A percentile compares a stretch with the other conserved stretches of the same genome.
Conservation (phyloP, 345 rosid species). For the Rhodamnia argentea region DNA sequence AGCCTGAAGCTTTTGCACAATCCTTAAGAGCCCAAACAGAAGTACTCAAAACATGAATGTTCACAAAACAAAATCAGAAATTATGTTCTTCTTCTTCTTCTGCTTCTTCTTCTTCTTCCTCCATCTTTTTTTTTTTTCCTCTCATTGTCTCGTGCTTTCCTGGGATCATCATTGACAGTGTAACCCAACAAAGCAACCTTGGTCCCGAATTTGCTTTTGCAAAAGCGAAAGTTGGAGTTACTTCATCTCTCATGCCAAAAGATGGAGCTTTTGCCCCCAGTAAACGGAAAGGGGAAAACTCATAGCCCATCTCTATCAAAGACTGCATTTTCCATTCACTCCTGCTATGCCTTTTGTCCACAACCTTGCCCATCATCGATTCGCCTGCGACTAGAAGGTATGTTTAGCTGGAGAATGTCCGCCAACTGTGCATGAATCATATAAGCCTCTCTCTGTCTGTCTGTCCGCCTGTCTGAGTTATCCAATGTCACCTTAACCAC, state of each 20-base stretch:
- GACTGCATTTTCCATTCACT: neutral
- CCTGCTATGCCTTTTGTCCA: neutral
- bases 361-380: neutral
- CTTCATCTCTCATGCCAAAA: neutral
- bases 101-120: neutral
- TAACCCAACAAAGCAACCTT: neutral
- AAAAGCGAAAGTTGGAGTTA: neutral
- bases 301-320: neutral
- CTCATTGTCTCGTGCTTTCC: neutral
- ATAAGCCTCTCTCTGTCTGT: neutral
- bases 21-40: neutral
- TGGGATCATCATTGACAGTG: neutral
- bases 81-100: neutral
- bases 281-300: neutral
- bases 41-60: neutral
- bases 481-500: neutral
- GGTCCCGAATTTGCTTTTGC: neutral
- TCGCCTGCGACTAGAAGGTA: neutral
- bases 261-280: neutral
- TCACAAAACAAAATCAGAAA: neutral
- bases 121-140: neutral
- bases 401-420: neutral
- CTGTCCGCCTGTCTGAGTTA: neutral
- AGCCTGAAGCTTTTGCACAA: neutral
- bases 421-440: neutral